These are phyloP conservation scores for Alternaria atra DNA, from an alignment of 2,329 filamentous ascomycete genomes.

Conservation along the genomic window DNA sequence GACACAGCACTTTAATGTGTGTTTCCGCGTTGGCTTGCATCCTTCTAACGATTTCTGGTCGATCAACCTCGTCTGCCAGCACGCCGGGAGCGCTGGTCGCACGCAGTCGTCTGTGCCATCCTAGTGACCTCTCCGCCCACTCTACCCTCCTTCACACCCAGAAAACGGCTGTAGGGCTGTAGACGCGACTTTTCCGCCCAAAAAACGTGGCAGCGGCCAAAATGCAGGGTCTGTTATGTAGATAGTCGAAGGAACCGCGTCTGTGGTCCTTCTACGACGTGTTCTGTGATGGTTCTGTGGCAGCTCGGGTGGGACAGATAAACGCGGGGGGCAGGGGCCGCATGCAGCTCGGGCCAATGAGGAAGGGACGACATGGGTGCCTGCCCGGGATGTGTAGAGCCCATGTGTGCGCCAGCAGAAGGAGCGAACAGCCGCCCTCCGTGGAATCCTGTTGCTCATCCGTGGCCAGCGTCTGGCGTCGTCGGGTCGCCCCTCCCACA, in stretches of 20 bases:
- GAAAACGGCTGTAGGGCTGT: constrained; percentile 37
- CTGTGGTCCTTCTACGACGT: constrained; percentile 31
- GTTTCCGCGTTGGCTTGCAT: constrained; percentile 35
- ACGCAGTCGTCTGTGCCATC: constrained; percentile 24
- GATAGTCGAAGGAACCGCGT: constrained; percentile 38
- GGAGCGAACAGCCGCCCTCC: constrained; percentile 44
- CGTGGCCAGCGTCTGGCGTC: constrained; percentile 40
- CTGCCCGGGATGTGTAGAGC: constrained; percentile 13
- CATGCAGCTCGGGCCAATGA: constrained; percentile 25
- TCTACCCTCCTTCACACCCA: constrained; percentile 37
- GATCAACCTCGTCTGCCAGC: constrained; percentile 36
- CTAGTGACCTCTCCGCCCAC: constrained; percentile 22
- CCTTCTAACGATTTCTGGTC: constrained; percentile 30
- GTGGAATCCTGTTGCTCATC: constrained; percentile 35
- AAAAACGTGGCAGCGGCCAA: constrained; percentile 41
- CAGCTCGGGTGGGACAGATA: constrained; percentile 30
- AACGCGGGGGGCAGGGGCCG: constrained; percentile 33
- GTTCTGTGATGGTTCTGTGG: constrained; percentile 28
- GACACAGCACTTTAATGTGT: constrained; percentile 13
- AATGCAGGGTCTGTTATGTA: constrained; percentile 36
- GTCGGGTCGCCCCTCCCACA: constrained; percentile 38
- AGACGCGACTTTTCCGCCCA: constrained; percentile 44
- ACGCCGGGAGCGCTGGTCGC: constrained; percentile 33
- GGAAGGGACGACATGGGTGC: constrained; percentile 14
- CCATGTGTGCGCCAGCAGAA: constrained; percentile 32